Evolutionary conservation across 1,284 basidiomycete genomes (phyloP), one percentile per base, ranked within the genome.

Genomic region (Phellinidium pouzarii): DNA sequence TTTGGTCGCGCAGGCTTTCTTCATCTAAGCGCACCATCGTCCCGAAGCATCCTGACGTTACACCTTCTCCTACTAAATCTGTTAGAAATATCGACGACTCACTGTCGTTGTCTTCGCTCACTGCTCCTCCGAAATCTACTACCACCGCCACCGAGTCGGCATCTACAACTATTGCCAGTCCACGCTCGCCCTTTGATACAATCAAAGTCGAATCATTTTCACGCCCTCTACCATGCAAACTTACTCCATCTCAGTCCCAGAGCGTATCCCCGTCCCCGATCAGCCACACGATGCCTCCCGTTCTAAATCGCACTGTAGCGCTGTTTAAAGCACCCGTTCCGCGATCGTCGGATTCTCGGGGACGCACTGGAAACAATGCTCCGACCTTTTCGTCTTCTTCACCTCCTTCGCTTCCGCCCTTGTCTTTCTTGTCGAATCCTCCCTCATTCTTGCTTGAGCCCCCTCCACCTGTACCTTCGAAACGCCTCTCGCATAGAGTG

Each of bases 1-100:
- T 56, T 22, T 56, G 54, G 54, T 52, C 50, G 20, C 50, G 48
- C 31, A 27, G 53, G 14, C 23, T 54, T 12, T 48, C 53, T 20
- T 34, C 40, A 9, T 37, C 44, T 29, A 54, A 44, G 23, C 42
- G 53, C 27, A 19, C 42, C 20, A 2, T 40, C n/a, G 14, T 17
- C 19, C 8, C 37, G 37, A 40, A 20, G 8, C 14, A 17, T 8
- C n/a, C n/a, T 17, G 37, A 40, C 8, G n/a, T 17, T 17, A 17
- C 37, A 20, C n/a, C 37, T n/a, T n/a, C 8, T 7, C 37, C 37
- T n/a, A 11, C 19, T 7, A 7, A 40, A 40, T n/a, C 37, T 17
- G 37, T 40, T 17, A 19, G 19, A n/a, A 20, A 40, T 40, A 40
- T 7, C n/a, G 37, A 17, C 19, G 19, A 11, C 19, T 8, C 37